Evolutionary conservation across 2,329 filamentous ascomycete species (phyloP).

Genomic region (Ceratocystis cacaofunesta): DNA sequence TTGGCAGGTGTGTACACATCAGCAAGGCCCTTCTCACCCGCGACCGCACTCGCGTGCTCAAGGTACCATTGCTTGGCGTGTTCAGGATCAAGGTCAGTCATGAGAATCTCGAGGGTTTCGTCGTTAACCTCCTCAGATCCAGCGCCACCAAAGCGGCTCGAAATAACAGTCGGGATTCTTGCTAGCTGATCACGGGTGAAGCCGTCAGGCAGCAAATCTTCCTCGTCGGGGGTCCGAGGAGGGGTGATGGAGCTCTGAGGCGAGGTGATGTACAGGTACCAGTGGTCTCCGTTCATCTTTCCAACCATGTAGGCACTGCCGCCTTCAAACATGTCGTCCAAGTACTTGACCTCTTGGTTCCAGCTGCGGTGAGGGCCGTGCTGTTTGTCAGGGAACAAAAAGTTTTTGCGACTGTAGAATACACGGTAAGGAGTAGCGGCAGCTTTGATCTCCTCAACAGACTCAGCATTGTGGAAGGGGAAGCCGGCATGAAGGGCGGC

Average conservation of each 20-base stretch:
- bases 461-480: constrained; percentile 56
- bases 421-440: constrained; percentile 85
- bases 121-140: constrained; percentile 42
- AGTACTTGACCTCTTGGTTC: constrained; percentile 84
- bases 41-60: constrained; percentile 70
- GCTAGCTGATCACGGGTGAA: constrained; percentile 29
- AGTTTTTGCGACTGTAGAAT: constrained; percentile 99
- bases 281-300: constrained; percentile 99
- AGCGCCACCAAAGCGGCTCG: constrained; percentile 26
- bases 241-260: constrained; percentile 68
- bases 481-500: constrained; percentile 82
- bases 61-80: constrained; percentile 58
- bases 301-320: constrained; percentile 99
- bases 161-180: constrained; percentile 40
- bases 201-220: constrained; percentile 12
- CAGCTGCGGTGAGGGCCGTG: constrained; percentile 91
- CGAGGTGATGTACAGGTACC: constrained; percentile 94
- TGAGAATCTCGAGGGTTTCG: constrained; percentile 61
- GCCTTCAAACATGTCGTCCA: constrained; percentile 80
- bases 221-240: constrained; percentile 54
- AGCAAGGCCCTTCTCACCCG: constrained; percentile 61
- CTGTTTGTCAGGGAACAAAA: constrained; percentile 87
- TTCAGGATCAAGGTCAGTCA: constrained; percentile 55
- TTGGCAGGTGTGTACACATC: constrained; percentile 24
- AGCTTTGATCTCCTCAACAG: constrained; percentile 50